Evolutionary conservation across 768 basidiomycete species (phyloP).

Genomic region (Leccinum barrowsii): DNA sequence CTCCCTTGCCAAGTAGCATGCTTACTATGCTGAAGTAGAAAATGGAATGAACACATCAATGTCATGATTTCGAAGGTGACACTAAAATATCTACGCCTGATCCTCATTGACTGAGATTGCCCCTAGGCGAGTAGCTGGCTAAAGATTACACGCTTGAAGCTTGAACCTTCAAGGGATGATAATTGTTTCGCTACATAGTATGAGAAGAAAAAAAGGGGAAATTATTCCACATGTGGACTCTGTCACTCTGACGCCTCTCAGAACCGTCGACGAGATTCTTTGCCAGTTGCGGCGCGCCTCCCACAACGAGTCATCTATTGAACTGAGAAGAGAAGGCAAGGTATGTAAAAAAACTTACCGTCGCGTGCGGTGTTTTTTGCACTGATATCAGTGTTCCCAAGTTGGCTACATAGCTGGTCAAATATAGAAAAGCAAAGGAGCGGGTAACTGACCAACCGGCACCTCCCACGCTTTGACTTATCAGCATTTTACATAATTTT

Average conservation of each 20-base stretch:
- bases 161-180: conserved; percentile 5
- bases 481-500: conserved; percentile 5
- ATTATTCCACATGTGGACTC: neutral
- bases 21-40: neutral
- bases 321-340: neutral
- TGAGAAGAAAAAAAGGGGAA: neutral
- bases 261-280: neutral
- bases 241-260: conserved; percentile 10
- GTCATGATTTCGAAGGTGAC: neutral
- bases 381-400: neutral
- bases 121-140: neutral
- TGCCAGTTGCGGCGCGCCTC: neutral
- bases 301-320: neutral
- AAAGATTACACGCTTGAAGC: neutral
- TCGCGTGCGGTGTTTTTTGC: neutral
- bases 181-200: no score
- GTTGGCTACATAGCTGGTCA: neutral
- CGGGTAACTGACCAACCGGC: neutral
- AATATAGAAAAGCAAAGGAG: neutral
- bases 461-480: neutral
- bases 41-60: neutral
- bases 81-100: neutral
- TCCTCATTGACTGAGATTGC: neutral
- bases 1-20: neutral
- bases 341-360: neutral